Conservation (phyloP, 2,329 filamentous ascomycete genomes). For the Byssochlamys sp. region DNA sequence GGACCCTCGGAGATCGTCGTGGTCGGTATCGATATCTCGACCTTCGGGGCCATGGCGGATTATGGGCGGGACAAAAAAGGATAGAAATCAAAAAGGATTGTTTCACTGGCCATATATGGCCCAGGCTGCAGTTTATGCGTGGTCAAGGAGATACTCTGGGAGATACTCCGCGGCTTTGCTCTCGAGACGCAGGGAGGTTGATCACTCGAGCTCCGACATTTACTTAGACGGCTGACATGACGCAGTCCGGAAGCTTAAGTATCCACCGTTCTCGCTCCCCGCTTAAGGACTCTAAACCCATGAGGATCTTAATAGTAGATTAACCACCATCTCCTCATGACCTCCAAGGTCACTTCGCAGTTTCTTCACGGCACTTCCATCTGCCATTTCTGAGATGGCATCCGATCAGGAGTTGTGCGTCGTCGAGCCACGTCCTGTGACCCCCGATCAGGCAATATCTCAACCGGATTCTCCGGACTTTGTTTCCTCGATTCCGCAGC, state of each 20-base stretch:
- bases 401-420: neutral
- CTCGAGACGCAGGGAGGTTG: neutral
- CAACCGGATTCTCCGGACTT: neutral
- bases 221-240: neutral
- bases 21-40: slow-evolving; percentile 42
- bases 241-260: neutral
- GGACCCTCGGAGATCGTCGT: slow-evolving; percentile 37
- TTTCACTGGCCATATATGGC: neutral
- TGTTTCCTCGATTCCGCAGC: neutral
- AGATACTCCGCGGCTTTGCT: neutral
- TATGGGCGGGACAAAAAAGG: neutral
- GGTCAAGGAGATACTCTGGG: neutral
- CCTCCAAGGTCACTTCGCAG: neutral
- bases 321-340: neutral
- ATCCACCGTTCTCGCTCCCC: neutral
- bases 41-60: slow-evolving; percentile 29
- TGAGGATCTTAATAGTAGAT: neutral
- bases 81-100: slow-evolving; percentile 1
- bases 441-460: neutral
- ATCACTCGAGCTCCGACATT: neutral
- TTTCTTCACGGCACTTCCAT: neutral
- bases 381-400: neutral
- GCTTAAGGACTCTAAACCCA: neutral
- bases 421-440: neutral
- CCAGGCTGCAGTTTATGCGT: neutral